Evolutionary conservation across 2,329 filamentous ascomycete genomes (phyloP).

Genomic region (Penicillium fuscoglaucum): DNA sequence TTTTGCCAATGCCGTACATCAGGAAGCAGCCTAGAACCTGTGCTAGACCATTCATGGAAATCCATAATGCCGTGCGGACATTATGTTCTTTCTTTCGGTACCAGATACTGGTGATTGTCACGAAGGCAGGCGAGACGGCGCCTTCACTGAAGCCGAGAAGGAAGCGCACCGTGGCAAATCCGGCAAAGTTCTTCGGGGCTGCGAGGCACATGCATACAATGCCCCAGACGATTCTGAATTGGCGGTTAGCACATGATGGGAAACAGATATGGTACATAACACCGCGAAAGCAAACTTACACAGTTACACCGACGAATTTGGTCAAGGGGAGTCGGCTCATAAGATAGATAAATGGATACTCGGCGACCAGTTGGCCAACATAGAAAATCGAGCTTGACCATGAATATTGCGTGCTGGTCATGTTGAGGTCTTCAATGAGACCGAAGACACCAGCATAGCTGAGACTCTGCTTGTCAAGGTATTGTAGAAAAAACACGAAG

Average conservation of each 20-base stretch:
- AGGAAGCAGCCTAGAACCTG: conserved; percentile 49
- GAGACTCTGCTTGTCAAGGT: conserved; percentile 49
- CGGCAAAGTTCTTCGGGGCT: conserved; percentile 42
- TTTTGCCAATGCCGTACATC: conserved; percentile 55
- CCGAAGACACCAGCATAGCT: conserved; percentile 50
- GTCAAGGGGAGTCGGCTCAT: conserved; percentile 53
- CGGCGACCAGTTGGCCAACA: conserved; percentile 48
- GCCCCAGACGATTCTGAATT: conserved; percentile 46
- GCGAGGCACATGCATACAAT: conserved; percentile 49
- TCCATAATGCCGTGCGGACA: conserved; percentile 35
- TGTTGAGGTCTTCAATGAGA: conserved; percentile 48
- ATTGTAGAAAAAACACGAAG: conserved; percentile 47
- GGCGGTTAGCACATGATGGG: not conserved
- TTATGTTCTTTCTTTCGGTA: conserved; percentile 41
- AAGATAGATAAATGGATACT: conserved; percentile 54
- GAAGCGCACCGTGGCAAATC: conserved; percentile 45
- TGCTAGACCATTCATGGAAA: conserved; percentile 50
- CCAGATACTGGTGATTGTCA: conserved; percentile 49
- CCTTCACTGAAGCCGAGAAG: conserved; percentile 49
- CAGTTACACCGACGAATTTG: conserved; percentile 51
- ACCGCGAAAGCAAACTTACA: conserved; percentile 34
- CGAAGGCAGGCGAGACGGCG: conserved; percentile 49
- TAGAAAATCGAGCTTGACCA: conserved; percentile 45
- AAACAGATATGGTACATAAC: not conserved
- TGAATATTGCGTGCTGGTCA: conserved; percentile 51